phyloP scores from a whole-genome alignment of 108 stramenopile genomes.

The Schizochytrium sp. region DNA sequence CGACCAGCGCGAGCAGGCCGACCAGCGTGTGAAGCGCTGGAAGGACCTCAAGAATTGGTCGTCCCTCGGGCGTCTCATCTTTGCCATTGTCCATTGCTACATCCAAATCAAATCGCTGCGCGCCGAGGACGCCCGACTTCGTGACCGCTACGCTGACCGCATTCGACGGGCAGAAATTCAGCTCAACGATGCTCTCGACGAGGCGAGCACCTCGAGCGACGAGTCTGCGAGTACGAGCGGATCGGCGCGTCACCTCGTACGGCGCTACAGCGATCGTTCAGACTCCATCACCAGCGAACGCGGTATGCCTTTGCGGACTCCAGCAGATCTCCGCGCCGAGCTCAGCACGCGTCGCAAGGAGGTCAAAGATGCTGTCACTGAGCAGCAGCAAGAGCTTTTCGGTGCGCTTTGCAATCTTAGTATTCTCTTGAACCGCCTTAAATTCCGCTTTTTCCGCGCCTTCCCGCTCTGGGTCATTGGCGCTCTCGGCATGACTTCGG shows the following conservation, averaged over 20 bases:
- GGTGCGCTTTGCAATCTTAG: background rate
- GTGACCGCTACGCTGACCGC: background rate
- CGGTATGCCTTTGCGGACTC: background rate
- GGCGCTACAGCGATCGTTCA: background rate
- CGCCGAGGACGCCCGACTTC: background rate
- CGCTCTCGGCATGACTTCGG: background rate
- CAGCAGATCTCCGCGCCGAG: background rate
- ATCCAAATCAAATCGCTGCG: background rate
- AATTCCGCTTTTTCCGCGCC: background rate
- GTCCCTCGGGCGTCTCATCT: background rate
- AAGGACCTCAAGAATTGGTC: slow-evolving; percentile 2
- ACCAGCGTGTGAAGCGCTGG: background rate
- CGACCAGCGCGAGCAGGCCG: background rate
- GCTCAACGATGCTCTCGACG: background rate
- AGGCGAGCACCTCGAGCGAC: background rate
- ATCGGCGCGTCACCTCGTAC: background rate
- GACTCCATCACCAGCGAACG: background rate
- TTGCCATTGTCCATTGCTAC: background rate
- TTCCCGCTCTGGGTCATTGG: background rate
- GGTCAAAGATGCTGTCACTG: background rate
- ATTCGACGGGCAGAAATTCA: background rate
- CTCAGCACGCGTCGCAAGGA: background rate
- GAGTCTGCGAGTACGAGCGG: background rate
- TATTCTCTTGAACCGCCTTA: slow-evolving; percentile 6
- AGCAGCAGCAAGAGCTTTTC: slow-evolving; percentile 1